Percentiles rank a stretch among this genome's conserved stretches.
Evolutionary conservation across 176 grass and related monocot genomes (phyloP).

Genomic region (Olyra latifolia): DNA sequence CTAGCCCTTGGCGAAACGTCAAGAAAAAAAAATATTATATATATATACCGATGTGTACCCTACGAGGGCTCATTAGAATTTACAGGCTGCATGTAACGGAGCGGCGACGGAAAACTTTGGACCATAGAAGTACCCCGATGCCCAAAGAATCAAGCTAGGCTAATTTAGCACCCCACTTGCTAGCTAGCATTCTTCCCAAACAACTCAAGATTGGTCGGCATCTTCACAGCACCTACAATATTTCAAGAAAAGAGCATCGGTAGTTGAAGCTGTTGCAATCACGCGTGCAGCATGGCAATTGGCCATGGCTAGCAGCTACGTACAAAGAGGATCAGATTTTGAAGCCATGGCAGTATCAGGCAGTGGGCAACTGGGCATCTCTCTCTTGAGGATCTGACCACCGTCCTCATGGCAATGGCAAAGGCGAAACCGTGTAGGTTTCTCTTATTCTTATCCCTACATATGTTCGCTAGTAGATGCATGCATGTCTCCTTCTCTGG

Average conservation of each 20-base stretch:
- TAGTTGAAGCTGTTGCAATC: background rate
- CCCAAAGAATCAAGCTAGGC: background rate
- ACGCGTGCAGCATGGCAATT: background rate
- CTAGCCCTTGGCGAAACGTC: too few relatives aligned
- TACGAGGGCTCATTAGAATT: too few relatives aligned
- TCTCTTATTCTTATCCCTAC: background rate
- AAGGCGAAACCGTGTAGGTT: background rate
- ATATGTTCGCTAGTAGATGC: too few relatives aligned
- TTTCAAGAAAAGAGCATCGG: background rate
- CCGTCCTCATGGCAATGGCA: background rate
- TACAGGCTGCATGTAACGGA: too few relatives aligned
- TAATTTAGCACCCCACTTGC: background rate
- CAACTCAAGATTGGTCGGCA: background rate
- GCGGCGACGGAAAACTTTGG: background rate
- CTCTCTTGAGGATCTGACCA: background rate
- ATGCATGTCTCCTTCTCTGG: background rate
- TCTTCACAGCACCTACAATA: too few relatives aligned
- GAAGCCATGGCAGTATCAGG: background rate
- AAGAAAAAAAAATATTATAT: too few relatives aligned
- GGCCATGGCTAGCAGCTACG: background rate
- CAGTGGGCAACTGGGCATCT: background rate
- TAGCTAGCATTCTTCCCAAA: background rate
- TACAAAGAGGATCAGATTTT: background rate
- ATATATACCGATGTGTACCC: too few relatives aligned
- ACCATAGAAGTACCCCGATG: background rate